Evolutionary conservation across 2,329 filamentous ascomycete species (phyloP).

Genomic region (Fusarium ramigenum): DNA sequence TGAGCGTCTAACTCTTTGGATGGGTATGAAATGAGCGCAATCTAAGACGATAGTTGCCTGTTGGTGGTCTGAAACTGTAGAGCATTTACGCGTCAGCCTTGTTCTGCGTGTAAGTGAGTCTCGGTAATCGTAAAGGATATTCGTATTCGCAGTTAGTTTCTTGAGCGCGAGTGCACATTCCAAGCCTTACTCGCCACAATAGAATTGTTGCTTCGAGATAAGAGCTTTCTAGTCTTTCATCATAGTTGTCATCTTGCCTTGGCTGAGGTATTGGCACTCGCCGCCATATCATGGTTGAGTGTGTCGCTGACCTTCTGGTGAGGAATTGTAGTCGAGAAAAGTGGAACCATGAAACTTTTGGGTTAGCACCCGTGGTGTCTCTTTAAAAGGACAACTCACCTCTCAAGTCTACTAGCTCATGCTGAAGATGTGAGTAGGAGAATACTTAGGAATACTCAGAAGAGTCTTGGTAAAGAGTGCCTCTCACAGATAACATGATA

Average conservation of each 20-base stretch:
- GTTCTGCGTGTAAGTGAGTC: constrained; percentile 24
- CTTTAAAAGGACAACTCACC: constrained; percentile 1
- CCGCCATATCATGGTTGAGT: constrained; percentile 32
- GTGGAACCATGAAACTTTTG: constrained; percentile 25
- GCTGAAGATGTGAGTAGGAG: not conserved
- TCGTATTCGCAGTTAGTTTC: not conserved
- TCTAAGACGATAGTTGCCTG: not conserved
- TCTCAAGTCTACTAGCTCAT: not conserved
- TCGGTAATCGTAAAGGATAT: not conserved
- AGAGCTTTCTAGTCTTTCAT: not conserved
- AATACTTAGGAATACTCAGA: not conserved
- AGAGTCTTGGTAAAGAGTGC: no score
- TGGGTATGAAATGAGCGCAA: not conserved
- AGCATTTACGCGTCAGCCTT: constrained; percentile 8
- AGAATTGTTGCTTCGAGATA: not conserved
- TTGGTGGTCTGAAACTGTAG: not conserved
- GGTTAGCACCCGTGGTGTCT: constrained; percentile 30
- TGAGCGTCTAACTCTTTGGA: not conserved
- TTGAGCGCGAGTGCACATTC: not conserved
- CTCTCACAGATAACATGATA: not conserved
- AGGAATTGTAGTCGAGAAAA: constrained; percentile 33
- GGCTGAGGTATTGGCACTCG: constrained; percentile 20
- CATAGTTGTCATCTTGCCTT: constrained; percentile 1
- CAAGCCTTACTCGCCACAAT: not conserved
- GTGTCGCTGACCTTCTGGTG: constrained; percentile 35